Evolutionary conservation across 805 yeast species (phyloP), one percentile per base, ranked within the genome.

Genomic region (Kluyveromyces dobzhanskii): DNA sequence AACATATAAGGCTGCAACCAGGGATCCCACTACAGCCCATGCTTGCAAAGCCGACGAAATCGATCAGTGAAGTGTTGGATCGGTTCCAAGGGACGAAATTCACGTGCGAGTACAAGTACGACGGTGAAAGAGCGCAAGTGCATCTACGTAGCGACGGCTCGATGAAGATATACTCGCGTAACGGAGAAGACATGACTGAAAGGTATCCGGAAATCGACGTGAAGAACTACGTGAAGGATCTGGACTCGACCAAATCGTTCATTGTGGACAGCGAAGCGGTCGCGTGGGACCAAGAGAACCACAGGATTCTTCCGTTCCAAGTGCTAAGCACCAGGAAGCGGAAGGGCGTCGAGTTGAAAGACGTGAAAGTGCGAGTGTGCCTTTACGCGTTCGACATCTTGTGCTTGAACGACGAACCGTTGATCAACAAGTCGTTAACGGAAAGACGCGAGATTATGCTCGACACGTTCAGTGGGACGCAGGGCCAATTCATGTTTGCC

Each of bases 31-130:
- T 92, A 50, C 90, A 88, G 56, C 98, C 98, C 1, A 92, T 92
- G 98, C 74, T 92, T 53, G 98, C 98, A 5, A 92, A 90, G 56
- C 98, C 98, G 2, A 90, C 97, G 0, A 90, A 92, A 55, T 75
- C 96, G 2, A 80, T 92, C 26, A 75, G 83, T n/a, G 98, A 92
- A 56, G 85, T 92, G 1, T 69, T 92, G 44, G 95, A 92, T 57
- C 69, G 94, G 41, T 88, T 92, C 57, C 83, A 82, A 47, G 86
- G 80, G 33, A 81, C 80, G 48, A 75, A 75, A 42, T 92, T 92
- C 55, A 88, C 97, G 0, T 90, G 97, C 59, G 98, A 92, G 58
- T 92, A 88, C 64, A 92, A 92, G 55, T 92, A 92, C 54, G 98
- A 92, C 58, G 98, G 98, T 32, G 98, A 92, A 63, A 74, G 98